phyloP scores from a whole-genome alignment of 306 rosid genomes.

The Ceratonia siliqua region DNA sequence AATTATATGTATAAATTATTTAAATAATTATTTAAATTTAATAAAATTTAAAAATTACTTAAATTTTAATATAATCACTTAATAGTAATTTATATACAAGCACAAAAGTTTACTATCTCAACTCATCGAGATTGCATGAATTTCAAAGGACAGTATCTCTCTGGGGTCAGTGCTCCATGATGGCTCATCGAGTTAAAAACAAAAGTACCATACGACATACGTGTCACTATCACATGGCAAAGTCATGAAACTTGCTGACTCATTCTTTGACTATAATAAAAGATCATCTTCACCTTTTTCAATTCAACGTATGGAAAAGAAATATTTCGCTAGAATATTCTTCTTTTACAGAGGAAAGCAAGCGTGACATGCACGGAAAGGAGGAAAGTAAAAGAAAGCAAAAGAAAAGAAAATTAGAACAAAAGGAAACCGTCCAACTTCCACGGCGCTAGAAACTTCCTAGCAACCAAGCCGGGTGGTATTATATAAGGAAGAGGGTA shows the following conservation, averaged over 20 bases:
- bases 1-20: too few species aligned
- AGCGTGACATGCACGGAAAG: slow-evolving; percentile 5
- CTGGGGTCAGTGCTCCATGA: too few species aligned
- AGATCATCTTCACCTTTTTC: neutral
- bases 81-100: too few species aligned
- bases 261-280: neutral
- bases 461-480: neutral
- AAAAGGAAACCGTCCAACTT: neutral
- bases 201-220: too few species aligned
- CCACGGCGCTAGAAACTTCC: slow-evolving; percentile 34
- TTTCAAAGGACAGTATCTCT: too few species aligned
- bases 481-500: slow-evolving; percentile 20
- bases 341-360: neutral
- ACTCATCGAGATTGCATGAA: too few species aligned
- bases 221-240: neutral
- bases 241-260: slow-evolving; percentile 39
- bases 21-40: too few species aligned
- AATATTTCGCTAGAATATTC: neutral
- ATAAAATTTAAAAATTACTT: too few species aligned
- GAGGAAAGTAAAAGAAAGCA: slow-evolving; percentile 15
- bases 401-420: slow-evolving; percentile 5
- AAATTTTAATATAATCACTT: too few species aligned
- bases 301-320: neutral
- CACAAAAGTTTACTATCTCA: too few species aligned
- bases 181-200: too few species aligned